These are phyloP conservation scores for Picea abies DNA, from an alignment of 83 land plant species.

Conservation along the genomic window DNA sequence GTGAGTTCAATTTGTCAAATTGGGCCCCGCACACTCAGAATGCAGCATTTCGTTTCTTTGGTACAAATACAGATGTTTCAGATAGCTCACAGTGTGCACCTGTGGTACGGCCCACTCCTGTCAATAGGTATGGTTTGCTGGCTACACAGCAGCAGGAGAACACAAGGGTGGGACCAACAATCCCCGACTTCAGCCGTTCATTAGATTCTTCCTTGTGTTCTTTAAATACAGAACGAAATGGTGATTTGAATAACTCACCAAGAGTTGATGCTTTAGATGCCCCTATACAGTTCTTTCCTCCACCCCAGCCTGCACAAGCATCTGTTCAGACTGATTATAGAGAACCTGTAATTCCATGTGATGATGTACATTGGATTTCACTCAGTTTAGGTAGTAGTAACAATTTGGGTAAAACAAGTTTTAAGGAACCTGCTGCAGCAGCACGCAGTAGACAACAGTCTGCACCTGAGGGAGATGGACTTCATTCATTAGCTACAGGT, in stretches of 20 bases:
- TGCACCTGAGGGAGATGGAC: slow-evolving; percentile 15
- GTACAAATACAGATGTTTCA: slow-evolving; percentile 45
- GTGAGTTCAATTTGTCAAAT: slow-evolving; percentile 37
- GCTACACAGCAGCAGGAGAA: slow-evolving; percentile 15
- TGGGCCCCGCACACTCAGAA: slow-evolving; percentile 41
- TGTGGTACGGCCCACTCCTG: slow-evolving; percentile 26
- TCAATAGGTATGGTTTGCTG: slow-evolving; percentile 32
- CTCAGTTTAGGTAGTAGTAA: slow-evolving; percentile 6
- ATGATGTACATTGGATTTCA: slow-evolving; percentile 37
- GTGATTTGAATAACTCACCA: slow-evolving; percentile 55
- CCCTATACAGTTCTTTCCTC: slow-evolving; percentile 81
- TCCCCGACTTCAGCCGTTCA: neutral
- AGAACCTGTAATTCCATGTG: slow-evolving; percentile 32
- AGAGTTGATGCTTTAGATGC: slow-evolving; percentile 63
- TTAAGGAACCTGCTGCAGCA: slow-evolving; percentile 5
- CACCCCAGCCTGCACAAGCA: slow-evolving; percentile 68
- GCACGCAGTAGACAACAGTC: neutral
- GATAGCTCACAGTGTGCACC: slow-evolving; percentile 32
- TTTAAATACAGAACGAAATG: slow-evolving; percentile 35
- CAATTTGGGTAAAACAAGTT: neutral
- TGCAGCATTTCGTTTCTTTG: slow-evolving; percentile 54
- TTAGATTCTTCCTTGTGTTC: slow-evolving; percentile 25
- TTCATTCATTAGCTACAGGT: slow-evolving; percentile 15
- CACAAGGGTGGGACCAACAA: neutral
- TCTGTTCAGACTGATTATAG: slow-evolving; percentile 35